Evolutionary conservation across 2,329 filamentous ascomycete genomes (phyloP).

Genomic region (Ophiosphaerella korrae): DNA sequence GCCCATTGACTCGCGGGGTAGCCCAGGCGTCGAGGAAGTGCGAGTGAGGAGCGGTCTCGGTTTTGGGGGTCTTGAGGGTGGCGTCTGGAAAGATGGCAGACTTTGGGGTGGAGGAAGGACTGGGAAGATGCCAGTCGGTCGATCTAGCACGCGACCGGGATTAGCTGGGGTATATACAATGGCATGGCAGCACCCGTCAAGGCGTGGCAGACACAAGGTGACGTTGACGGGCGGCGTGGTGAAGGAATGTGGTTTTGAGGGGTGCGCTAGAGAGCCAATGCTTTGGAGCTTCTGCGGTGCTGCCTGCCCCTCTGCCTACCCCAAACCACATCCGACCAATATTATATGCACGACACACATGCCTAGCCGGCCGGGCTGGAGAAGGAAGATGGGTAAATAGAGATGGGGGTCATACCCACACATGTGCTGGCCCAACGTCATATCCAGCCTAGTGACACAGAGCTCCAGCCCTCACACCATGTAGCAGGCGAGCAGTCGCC

Average conservation of each 20-base stretch:
- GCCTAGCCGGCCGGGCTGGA: not conserved
- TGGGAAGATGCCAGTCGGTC: conserved; percentile 57
- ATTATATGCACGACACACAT: too few relatives aligned
- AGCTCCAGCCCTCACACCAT: conserved; percentile 36
- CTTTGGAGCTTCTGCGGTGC: conserved; percentile 38
- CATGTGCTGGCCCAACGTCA: conserved; percentile 50
- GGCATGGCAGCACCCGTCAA: conserved; percentile 2
- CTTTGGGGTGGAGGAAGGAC: conserved; percentile 56
- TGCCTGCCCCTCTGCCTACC: conserved; percentile 43
- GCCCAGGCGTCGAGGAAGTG: conserved; percentile 58
- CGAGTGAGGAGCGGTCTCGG: conserved; percentile 46
- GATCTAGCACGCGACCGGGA: conserved; percentile 44
- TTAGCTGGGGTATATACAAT: conserved; percentile 41
- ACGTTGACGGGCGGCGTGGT: conserved; percentile 2
- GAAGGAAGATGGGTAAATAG: conserved; percentile 13
- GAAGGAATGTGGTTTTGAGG: conserved; percentile 26
- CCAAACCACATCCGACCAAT: conserved; percentile 24
- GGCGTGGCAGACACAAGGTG: too few relatives aligned
- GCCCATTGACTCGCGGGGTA: conserved; percentile 50
- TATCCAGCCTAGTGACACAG: conserved; percentile 43
- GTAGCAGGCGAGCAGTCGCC: conserved; percentile 21
- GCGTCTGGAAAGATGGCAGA: conserved; percentile 48
- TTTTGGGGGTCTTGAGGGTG: conserved; percentile 53
- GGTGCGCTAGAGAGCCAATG: conserved; percentile 24
- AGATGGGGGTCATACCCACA: conserved; percentile 47